Base-by-base conservation (phyloP, 257 asterid genomes). In the Striga asiatica region DNA sequence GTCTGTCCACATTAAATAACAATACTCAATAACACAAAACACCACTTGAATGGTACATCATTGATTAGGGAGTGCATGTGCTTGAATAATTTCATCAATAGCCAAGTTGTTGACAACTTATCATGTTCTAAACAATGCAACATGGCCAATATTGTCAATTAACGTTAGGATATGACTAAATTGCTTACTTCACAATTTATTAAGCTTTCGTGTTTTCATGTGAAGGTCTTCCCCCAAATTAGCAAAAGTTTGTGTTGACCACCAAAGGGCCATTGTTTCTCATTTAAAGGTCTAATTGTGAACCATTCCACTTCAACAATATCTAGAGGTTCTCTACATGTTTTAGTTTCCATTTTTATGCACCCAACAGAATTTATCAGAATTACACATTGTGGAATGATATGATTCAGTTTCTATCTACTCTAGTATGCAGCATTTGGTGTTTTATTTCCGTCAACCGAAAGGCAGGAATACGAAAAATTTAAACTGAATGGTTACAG, bases 61-160 rank as follows among this genome's bases (percentile, higher is more conserved):
- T 57, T 56, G 50, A 38, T 48, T 39, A 34, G n/a, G 61, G 8
- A 34, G 10, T 54, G 53, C 63, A 56, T 62, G 60, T 55, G 50
- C 41, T 43, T 24, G 43, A 18, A 48, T 54, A 23, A 66, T 14
- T 45, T 27, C 54, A 56, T 58, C 61, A 31, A 27, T 53, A 51
- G 61, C 43, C 21, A 55, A 20, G 67, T 45, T 28, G 59, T 54
- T 54, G 38, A 54, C 54, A 62, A 57, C 56, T 45, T 53, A 59
- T 54, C 68, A 59, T 61, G 17, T 53, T 50, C 43, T 61, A 59
- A 54, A 61, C 43, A 41, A 42, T 63, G 41, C 57, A 21, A 29
- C 34, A 67, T 58, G 52, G 52, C 27, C 53, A 54, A 46, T 39
- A 23, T 45, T 29, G 25, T 21, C 45, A 39, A 55, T 51, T 43